These are phyloP conservation scores for Rubia yunnanensis DNA, from an alignment of 257 asterid species.

Conservation along the genomic window DNA sequence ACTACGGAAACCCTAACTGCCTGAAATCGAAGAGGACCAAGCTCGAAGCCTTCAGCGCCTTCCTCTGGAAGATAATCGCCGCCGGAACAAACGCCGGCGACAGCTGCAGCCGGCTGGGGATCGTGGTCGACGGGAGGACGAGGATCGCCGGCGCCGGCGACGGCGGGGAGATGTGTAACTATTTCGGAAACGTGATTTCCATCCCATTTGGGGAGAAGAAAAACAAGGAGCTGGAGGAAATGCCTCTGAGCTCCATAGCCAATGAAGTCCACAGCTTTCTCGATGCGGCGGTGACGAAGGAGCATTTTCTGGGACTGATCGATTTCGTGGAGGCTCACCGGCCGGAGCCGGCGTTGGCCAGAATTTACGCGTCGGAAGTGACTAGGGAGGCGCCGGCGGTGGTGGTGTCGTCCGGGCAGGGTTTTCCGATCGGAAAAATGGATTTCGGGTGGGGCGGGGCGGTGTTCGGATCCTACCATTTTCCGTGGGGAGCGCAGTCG, in stretches of 20 bases:
- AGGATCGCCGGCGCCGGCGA: conserved; percentile 29
- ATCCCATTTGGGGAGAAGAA: conserved; percentile 51
- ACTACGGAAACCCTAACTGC: conserved; percentile 1
- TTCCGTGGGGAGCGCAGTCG: conserved; percentile 61
- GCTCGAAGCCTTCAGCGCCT: conserved; percentile 55
- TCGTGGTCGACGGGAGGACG: conserved; percentile 65
- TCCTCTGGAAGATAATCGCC: conserved; percentile 52
- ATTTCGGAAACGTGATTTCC: conserved; percentile 61
- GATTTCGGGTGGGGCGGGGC: conserved; percentile 67
- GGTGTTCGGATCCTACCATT: conserved; percentile 49
- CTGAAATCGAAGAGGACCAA: conserved; percentile 24
- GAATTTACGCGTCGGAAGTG: conserved; percentile 31
- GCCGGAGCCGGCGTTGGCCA: conserved; percentile 34
- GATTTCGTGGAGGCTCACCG: conserved; percentile 76
- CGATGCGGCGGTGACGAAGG: conserved; percentile 25
- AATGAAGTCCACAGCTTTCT: conserved; percentile 37
- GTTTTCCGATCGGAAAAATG: conserved; percentile 36
- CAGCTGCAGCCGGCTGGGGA: conserved; percentile 31
- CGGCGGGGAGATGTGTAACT: conserved; percentile 18
- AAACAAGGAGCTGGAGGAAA: conserved; percentile 27
- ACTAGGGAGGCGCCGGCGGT: conserved; percentile 43
- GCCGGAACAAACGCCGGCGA: conserved; percentile 6
- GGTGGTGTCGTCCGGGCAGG: conserved; percentile 51
- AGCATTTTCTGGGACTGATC: conserved; percentile 61
- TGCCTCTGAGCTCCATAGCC: conserved; percentile 35